Percentiles rank a stretch among this genome's conserved stretches.
Evolutionary conservation across 805 yeast species (phyloP).

Genomic region (Sporopachydermia lactativora): DNA sequence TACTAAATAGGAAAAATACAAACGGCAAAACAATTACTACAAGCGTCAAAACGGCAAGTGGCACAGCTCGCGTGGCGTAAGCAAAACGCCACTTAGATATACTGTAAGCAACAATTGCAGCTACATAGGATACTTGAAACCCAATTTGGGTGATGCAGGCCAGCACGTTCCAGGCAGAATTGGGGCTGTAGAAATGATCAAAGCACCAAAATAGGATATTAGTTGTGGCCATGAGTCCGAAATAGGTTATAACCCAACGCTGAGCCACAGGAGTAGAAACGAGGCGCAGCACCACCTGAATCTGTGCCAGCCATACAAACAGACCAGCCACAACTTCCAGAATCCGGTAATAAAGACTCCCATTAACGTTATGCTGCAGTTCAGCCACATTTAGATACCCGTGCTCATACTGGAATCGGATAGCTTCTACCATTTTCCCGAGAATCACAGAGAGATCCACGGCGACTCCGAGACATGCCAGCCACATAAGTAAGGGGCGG

Average conservation of each 20-base stretch:
- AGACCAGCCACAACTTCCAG: constrained; percentile 27
- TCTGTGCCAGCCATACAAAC: constrained; percentile 38
- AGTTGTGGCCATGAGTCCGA: constrained; percentile 22
- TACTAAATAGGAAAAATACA: constrained; percentile 23
- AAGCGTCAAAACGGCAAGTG: constrained; percentile 33
- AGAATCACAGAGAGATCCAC: constrained; percentile 39
- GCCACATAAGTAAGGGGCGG: constrained; percentile 41
- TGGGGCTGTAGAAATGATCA: constrained; percentile 9
- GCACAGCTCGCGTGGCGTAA: constrained; percentile 30
- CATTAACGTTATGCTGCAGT: constrained; percentile 25
- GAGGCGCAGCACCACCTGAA: constrained; percentile 31
- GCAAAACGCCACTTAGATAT: constrained; percentile 27
- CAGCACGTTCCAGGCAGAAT: constrained; percentile 10
- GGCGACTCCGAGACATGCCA: constrained; percentile 45
- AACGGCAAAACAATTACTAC: constrained; percentile 24
- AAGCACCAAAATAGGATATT: constrained; percentile 16
- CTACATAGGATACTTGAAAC: constrained; percentile 19
- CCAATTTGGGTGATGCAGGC: constrained; percentile 19
- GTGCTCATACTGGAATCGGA: constrained; percentile 33
- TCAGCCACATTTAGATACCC: constrained; percentile 39
- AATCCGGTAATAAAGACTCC: constrained; percentile 23
- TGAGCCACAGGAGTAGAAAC: constrained; percentile 22
- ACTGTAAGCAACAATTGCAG: constrained; percentile 24
- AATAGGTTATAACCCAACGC: constrained; percentile 17
- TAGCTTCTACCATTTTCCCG: constrained; percentile 27